phyloP scores from a whole-genome alignment of 768 basidiomycete species.

The Russula griseocarnosa region DNA sequence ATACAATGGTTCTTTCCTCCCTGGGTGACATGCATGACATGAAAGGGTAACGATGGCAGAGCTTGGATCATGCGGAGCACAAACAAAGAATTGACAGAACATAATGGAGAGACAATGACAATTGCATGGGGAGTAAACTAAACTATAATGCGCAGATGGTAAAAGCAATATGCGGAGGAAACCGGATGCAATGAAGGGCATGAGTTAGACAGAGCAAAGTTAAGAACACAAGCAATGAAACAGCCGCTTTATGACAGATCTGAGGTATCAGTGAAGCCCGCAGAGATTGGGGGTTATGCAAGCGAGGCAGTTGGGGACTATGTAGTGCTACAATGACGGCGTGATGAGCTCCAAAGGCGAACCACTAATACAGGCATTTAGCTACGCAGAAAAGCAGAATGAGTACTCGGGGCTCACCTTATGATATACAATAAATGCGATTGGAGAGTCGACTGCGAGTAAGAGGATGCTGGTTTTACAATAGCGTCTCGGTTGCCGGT shows the following conservation, averaged over 20 bases:
- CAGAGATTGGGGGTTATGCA: constrained; percentile 17
- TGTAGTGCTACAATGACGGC: constrained; percentile 28
- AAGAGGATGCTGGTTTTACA: constrained; percentile 18
- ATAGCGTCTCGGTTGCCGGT: constrained; percentile 11
- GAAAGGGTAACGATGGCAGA: constrained; percentile 16
- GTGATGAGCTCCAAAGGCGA: constrained; percentile 12
- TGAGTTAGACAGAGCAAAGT: constrained; percentile 18
- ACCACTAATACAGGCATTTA: constrained; percentile 8
- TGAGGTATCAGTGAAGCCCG: constrained; percentile 24
- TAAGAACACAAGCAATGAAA: constrained; percentile 2
- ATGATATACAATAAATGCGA: constrained; percentile 29
- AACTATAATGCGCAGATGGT: constrained; percentile 28
- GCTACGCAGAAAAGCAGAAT: background rate
- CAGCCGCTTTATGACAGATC: constrained; percentile 14
- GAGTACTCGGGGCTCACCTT: constrained; percentile 13
- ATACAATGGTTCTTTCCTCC: constrained; percentile 26
- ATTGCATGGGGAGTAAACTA: constrained; percentile 21
- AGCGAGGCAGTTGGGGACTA: constrained; percentile 14
- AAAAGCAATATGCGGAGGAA: constrained; percentile 21
- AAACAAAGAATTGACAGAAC: constrained; percentile 20
- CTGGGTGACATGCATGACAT: constrained; percentile 9
- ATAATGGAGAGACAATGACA: constrained; percentile 22
- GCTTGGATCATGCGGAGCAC: constrained; percentile 21
- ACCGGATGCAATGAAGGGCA: constrained; percentile 3
- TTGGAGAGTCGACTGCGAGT: constrained; percentile 13